Evolutionary conservation across 768 basidiomycete genomes (phyloP).

Genomic region (Phanerochaete sordida): DNA sequence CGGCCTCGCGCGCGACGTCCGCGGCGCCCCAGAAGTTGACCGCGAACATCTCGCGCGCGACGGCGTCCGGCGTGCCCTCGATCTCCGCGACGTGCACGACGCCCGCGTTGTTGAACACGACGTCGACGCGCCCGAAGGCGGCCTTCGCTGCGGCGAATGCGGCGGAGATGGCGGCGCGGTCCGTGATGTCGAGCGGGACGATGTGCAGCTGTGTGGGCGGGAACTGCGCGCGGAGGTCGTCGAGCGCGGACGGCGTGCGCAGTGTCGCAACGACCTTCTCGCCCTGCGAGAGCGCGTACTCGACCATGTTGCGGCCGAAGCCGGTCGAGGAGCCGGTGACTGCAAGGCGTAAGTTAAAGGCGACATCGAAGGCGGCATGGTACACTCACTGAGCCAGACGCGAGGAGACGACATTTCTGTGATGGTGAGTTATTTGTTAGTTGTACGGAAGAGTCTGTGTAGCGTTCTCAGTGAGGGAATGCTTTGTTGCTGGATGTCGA

Average conservation of each 20-base stretch:
- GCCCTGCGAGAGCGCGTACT: conserved; percentile 32
- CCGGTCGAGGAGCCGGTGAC: conserved; percentile 41
- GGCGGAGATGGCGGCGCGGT: conserved; percentile 26
- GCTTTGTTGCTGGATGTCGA: no score
- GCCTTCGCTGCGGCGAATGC: conserved; percentile 33
- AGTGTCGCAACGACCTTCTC: conserved; percentile 41
- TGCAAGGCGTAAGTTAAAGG: conserved; percentile 8
- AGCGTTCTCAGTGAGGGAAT: no score
- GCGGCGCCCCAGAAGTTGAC: conserved; percentile 25
- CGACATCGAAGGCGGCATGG: no score
- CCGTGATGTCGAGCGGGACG: conserved; percentile 37
- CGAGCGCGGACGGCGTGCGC: conserved; percentile 25
- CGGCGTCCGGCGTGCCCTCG: conserved; percentile 33
- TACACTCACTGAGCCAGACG: no score
- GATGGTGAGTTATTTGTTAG: no score
- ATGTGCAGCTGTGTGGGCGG: conserved; percentile 30
- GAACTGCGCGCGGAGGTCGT: conserved; percentile 24
- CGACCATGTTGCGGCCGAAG: conserved; percentile 34
- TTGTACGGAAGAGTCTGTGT: no score
- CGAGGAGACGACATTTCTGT: no score
- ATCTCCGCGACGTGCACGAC: conserved; percentile 29
- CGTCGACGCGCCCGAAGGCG: conserved; percentile 40
- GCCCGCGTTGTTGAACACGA: conserved; percentile 45
- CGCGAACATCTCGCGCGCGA: conserved; percentile 35
- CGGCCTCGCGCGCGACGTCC: conserved; percentile 11